A percentile compares a stretch with the other conserved stretches of the same genome.
phyloP scores from a whole-genome alignment of 345 rosid genomes.

The Salix brachista region DNA sequence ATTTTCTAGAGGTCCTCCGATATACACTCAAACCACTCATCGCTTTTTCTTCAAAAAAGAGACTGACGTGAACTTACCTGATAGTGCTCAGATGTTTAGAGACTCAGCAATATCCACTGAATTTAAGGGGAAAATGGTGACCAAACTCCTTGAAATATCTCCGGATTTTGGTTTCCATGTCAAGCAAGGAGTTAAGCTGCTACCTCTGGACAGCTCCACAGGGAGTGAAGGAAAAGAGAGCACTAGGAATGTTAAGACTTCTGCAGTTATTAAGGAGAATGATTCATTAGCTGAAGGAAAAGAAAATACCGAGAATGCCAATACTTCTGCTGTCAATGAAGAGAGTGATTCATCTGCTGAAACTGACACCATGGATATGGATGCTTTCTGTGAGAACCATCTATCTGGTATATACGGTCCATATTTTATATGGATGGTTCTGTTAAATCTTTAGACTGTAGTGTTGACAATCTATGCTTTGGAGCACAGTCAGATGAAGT shows the following conservation, averaged over 20 bases:
- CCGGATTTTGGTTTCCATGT: constrained; percentile 33
- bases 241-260: constrained; percentile 19
- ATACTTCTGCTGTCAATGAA: constrained; percentile 23
- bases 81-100: constrained; percentile 35
- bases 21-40: constrained; percentile 33
- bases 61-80: constrained; percentile 34
- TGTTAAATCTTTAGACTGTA: background rate
- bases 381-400: constrained; percentile 35
- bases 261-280: constrained; percentile 28
- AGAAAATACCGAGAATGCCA: constrained; percentile 25
- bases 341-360: constrained; percentile 65
- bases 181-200: constrained; percentile 51
- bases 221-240: constrained; percentile 41
- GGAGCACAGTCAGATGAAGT: background rate
- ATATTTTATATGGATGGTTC: background rate
- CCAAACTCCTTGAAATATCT: constrained; percentile 43
- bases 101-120: constrained; percentile 40
- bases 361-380: constrained; percentile 68
- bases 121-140: constrained; percentile 40
- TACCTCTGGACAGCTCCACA: constrained; percentile 51
- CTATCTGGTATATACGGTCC: constrained; percentile 39
- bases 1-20: constrained; percentile 25
- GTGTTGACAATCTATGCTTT: background rate
- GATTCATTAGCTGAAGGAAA: constrained; percentile 42
- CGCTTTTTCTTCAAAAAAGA: constrained; percentile 37